Conservation (phyloP, 352 stramenopile species). For the Phytopythium delawarense region DNA sequence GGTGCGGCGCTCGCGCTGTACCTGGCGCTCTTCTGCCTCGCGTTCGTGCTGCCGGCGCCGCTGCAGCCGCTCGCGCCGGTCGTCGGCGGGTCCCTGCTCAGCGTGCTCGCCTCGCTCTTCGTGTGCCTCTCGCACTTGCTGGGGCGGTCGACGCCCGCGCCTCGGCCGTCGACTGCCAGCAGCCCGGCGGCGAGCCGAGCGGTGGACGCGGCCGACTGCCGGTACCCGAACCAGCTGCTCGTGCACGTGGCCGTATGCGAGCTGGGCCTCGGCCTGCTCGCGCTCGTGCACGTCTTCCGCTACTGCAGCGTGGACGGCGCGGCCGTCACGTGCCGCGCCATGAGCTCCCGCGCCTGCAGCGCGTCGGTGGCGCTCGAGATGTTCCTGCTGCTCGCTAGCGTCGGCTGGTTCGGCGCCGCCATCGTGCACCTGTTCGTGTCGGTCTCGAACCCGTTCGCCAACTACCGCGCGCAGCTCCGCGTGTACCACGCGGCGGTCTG, state of each 20-base stretch:
- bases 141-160: conserved; percentile 17
- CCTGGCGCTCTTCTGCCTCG: conserved; percentile 34
- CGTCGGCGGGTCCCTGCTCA: conserved; percentile 43
- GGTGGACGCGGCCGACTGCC: neutral
- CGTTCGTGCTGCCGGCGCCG: conserved; percentile 31
- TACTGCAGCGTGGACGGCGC: conserved; percentile 33
- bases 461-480: conserved; percentile 58
- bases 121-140: conserved; percentile 49
- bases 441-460: conserved; percentile 70
- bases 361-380: conserved; percentile 41
- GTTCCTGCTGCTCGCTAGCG: conserved; percentile 52
- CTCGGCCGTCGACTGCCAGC: conserved; percentile 16
- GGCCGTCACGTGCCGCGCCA: conserved; percentile 22
- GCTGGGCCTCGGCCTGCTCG: conserved; percentile 42
- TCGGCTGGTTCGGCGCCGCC: conserved; percentile 65
- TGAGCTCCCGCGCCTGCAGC: conserved; percentile 34
- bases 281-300: conserved; percentile 37
- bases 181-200: neutral
- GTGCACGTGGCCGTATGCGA: conserved; percentile 63
- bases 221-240: conserved; percentile 55
- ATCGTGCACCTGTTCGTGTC: conserved; percentile 75
- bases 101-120: conserved; percentile 41
- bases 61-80: conserved; percentile 39
- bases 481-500: conserved; percentile 57
- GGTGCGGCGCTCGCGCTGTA: conserved; percentile 21